Percentiles rank a stretch among this genome's conserved stretches.
phyloP scores from a whole-genome alignment of 2,329 filamentous ascomycete genomes.

The Trichoderma simmonsii region DNA sequence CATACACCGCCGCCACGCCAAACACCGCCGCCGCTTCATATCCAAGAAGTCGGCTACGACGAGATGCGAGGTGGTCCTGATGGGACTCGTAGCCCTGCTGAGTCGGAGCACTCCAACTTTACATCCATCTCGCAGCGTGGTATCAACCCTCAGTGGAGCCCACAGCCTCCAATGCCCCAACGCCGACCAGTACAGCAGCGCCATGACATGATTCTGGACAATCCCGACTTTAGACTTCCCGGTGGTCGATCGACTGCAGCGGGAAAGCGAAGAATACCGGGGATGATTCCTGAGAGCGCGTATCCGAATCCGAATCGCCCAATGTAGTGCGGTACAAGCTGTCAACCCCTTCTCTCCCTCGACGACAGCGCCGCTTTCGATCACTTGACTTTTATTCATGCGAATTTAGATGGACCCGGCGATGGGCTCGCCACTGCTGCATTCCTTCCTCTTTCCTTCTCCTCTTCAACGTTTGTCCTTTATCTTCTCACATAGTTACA shows the following conservation, averaged over 20 bases:
- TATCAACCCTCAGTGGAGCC: conserved; percentile 84
- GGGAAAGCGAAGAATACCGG: conserved; percentile 31
- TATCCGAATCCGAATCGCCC: conserved; percentile 46
- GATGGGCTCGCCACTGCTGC: neutral
- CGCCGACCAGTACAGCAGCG: conserved; percentile 51
- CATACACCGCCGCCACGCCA: conserved; percentile 23
- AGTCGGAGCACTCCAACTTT: conserved; percentile 79
- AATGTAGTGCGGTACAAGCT: conserved; percentile 20
- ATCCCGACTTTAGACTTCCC: conserved; percentile 81
- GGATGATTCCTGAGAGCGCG: conserved; percentile 52
- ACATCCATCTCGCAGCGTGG: conserved; percentile 87
- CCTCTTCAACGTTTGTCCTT: neutral
- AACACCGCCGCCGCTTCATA: conserved; percentile 12
- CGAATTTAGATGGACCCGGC: neutral
- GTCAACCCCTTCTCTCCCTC: neutral
- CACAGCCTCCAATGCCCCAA: conserved; percentile 43
- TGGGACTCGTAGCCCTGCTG: conserved; percentile 65
- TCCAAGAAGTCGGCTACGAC: conserved; percentile 52
- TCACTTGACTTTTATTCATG: neutral
- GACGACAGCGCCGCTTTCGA: neutral
- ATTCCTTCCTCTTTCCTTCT: neutral
- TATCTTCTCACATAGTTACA: neutral
- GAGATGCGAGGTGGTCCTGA: conserved; percentile 52
- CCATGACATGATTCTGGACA: conserved; percentile 73
- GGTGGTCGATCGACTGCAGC: conserved; percentile 34